These are phyloP conservation scores for Myriosclerotinia duriaeana DNA, from an alignment of 2,329 filamentous ascomycete species.

Conservation along the genomic window DNA sequence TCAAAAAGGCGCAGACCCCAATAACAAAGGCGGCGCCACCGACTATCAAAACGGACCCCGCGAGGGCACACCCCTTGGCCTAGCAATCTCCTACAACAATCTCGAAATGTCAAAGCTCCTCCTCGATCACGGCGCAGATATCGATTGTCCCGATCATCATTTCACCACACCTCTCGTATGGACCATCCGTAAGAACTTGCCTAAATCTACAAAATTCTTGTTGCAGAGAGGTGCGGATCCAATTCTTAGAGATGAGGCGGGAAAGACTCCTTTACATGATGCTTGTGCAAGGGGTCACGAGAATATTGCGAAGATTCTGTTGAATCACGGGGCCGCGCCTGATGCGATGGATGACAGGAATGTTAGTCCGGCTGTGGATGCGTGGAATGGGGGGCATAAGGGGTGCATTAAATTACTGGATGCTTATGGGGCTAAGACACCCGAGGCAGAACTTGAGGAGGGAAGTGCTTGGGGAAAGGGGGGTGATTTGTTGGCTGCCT, in stretches of 20 bases:
- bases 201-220: conserved; percentile 28
- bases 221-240: conserved; percentile 24
- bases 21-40: conserved; percentile 16
- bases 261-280: conserved; percentile 21
- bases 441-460: conserved; percentile 8
- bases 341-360: conserved; percentile 19
- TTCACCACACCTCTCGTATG: conserved; percentile 20
- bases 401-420: conserved; percentile 4
- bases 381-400: conserved; percentile 9
- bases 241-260: conserved; percentile 11
- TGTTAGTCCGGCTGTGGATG: conserved; percentile 12
- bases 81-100: conserved; percentile 23
- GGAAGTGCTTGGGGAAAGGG: conserved; percentile 4
- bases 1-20: conserved; percentile 19
- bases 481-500: neutral
- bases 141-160: conserved; percentile 22
- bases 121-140: conserved; percentile 13
- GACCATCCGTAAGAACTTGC: conserved; percentile 20
- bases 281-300: conserved; percentile 20
- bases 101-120: conserved; percentile 22
- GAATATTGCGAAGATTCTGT: conserved; percentile 14
- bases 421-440: conserved; percentile 7
- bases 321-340: conserved; percentile 9
- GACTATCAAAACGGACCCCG: conserved; percentile 20
- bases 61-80: conserved; percentile 16